Evolutionary conservation across 2,329 filamentous ascomycete species (phyloP).

Genomic region (Epichloe coenophiala): DNA sequence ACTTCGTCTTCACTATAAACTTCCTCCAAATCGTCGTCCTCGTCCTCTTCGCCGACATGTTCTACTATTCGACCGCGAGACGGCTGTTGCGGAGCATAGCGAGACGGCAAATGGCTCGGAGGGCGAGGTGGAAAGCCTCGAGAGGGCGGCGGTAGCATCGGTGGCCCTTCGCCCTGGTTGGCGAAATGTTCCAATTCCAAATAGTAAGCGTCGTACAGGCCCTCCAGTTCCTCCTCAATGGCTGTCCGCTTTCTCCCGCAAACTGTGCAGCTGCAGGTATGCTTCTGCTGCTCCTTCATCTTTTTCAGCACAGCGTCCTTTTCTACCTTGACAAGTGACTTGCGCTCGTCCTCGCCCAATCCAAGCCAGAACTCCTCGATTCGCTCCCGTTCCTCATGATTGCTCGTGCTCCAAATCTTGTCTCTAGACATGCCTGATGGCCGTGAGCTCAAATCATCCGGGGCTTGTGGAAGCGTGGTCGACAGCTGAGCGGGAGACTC

Average conservation of each 20-base stretch:
- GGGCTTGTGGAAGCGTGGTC: conserved; percentile 7
- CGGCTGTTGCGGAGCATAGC: conserved; percentile 53
- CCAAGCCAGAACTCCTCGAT: conserved; percentile 99
- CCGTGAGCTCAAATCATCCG: conserved; percentile 16
- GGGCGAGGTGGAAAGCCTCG: conserved; percentile 49
- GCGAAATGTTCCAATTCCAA: conserved; percentile 96
- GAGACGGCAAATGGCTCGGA: conserved; percentile 42
- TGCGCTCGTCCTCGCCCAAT: conserved; percentile 83
- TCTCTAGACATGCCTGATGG: conserved; percentile 49
- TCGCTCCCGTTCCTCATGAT: conserved; percentile 83
- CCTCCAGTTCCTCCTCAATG: conserved; percentile 95
- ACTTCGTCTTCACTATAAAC: conserved; percentile 37
- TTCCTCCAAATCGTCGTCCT: conserved; percentile 40
- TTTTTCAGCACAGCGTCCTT: conserved; percentile 96
- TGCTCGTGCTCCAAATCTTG: conserved; percentile 96
- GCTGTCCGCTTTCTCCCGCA: conserved; percentile 92
- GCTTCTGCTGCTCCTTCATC: conserved; percentile 99
- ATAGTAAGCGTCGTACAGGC: conserved; percentile 96
- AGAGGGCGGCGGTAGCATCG: conserved; percentile 31
- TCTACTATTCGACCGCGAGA: conserved; percentile 62
- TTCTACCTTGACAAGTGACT: conserved; percentile 92
- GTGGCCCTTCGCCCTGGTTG: conserved; percentile 60
- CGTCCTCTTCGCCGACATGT: conserved; percentile 43
- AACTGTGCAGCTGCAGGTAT: conserved; percentile 95
- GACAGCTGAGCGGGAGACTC: conserved; percentile 1